phyloP scores from a whole-genome alignment of 805 yeast genomes.

The Candida quercuum region DNA sequence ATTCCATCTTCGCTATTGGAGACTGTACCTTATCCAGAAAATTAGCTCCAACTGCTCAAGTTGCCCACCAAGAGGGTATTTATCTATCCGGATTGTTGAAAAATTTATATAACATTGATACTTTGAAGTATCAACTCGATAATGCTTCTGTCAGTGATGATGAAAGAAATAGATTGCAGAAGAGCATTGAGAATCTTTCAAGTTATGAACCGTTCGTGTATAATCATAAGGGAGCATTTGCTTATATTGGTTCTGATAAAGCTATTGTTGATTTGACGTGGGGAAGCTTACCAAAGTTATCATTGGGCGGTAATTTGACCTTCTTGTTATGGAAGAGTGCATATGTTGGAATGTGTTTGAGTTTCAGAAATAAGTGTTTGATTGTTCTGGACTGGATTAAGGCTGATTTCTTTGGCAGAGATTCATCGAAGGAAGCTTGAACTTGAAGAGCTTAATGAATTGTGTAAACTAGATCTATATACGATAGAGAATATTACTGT shows the following conservation, averaged over 20 bases:
- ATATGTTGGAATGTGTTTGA: constrained; percentile 86
- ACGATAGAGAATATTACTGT: too few relatives aligned
- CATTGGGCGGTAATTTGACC: constrained; percentile 81
- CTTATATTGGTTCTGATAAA: constrained; percentile 88
- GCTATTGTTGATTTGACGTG: constrained; percentile 89
- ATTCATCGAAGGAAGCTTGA: constrained; percentile 37
- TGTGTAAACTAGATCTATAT: too few relatives aligned
- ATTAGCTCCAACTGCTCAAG: constrained; percentile 95
- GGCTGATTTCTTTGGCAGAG: constrained; percentile 87
- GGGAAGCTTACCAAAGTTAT: constrained; percentile 74
- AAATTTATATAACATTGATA: constrained; percentile 57
- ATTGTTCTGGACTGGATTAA: constrained; percentile 88
- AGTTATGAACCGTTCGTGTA: constrained; percentile 64
- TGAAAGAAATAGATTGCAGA: constrained; percentile 29
- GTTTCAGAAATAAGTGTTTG: constrained; percentile 81
- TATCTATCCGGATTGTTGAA: constrained; percentile 71
- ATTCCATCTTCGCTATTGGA: constrained; percentile 78
- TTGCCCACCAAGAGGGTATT: constrained; percentile 90
- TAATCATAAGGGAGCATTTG: constrained; percentile 87
- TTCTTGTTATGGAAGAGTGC: constrained; percentile 94
- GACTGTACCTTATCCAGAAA: constrained; percentile 88
- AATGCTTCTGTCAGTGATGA: constrained; percentile 32
- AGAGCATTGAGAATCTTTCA: constrained; percentile 35
- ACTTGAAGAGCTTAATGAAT: not conserved
- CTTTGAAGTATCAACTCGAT: constrained; percentile 39